phyloP scores from a whole-genome alignment of 495 filamentous ascomycete genomes.

The Neurospora sp. region DNA sequence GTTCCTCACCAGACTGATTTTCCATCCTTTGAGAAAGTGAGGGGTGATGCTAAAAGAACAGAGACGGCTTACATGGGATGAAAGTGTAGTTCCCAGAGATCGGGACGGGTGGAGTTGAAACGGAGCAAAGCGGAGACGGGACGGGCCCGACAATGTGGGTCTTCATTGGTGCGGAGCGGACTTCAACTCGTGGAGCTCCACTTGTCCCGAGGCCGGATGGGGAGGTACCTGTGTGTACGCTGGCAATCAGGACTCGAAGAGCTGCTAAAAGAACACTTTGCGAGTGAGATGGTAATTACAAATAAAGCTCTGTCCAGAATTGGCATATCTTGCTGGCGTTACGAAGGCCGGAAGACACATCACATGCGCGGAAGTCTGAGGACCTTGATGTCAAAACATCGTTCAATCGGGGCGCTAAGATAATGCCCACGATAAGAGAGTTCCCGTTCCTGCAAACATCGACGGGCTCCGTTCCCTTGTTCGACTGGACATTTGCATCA shows the following conservation, averaged over 20 bases:
- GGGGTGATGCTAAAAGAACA: not conserved
- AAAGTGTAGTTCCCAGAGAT: not conserved
- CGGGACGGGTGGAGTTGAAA: not conserved
- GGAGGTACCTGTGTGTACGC: not conserved
- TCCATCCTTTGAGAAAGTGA: not conserved
- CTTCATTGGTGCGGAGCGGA: not conserved
- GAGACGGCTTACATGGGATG: not conserved
- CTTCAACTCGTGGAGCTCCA: not conserved
- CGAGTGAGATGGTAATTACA: too few species aligned
- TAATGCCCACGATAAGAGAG: not conserved
- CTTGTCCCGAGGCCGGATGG: not conserved
- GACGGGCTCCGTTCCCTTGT: not conserved
- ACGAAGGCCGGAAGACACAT: not conserved
- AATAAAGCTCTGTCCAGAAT: not conserved
- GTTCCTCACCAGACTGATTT: not conserved
- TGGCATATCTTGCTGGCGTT: not conserved
- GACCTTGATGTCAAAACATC: not conserved
- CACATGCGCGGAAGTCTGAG: not conserved
- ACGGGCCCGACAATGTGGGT: not conserved
- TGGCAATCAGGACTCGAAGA: not conserved
- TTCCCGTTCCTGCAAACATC: not conserved
- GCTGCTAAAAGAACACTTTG: too few species aligned
- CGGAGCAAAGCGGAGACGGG: not conserved
- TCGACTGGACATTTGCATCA: not conserved
- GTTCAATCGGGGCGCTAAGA: not conserved